Evolutionary conservation across 805 yeast genomes (phyloP), one percentile per base, ranked within the genome.

Genomic region (Saccharomycopsis sp.): DNA sequence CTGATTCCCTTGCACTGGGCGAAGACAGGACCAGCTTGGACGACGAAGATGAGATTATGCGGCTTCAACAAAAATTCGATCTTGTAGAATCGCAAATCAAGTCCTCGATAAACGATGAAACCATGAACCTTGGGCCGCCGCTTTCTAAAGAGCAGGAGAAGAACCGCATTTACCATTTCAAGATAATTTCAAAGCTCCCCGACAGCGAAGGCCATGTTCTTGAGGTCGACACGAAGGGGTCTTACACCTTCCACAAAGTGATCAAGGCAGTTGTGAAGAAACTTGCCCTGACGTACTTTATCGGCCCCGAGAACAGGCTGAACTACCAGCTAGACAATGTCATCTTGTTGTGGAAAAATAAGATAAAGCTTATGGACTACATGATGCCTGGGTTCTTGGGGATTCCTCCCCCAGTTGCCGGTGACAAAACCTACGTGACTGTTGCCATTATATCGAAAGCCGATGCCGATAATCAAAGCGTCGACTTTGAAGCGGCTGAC

Each of bases 371-470:
- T 7, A 22, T 36, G 12, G 51, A 53, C 2, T 52, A 44, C 20
- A 55, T 54, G 57, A 56, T 41, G 23, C 50, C 56, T 1, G 53
- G 49, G 13, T 41, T 49, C 5, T 39, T 58, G 18, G 40, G 40
- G 6, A 30, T 55, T 2, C 42, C 46, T 3, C 37, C 20, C 3
- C 48, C 51, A 2, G 42, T 42, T 13, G 49, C 48, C 9, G 30
- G 34, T 5, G 49, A 46, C 2, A 39, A 51, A 2, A n/a, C n/a
- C n/a, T 29, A 18, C 4, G 36, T 54, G 3, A 44, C 43, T 9
- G 26, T 53, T 19, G 50, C 43, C 0, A 29, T 58, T 51, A 53
- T 25, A 50, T 45, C n/a, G 1, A 53, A 53, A 26, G 50, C 53
- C 1, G 34, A 10, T 1, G 13, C 18, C 2, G 45, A 37, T 43